These are phyloP conservation scores for Phytophthora constricta DNA, from an alignment of 352 stramenopile species.

Conservation along the genomic window DNA sequence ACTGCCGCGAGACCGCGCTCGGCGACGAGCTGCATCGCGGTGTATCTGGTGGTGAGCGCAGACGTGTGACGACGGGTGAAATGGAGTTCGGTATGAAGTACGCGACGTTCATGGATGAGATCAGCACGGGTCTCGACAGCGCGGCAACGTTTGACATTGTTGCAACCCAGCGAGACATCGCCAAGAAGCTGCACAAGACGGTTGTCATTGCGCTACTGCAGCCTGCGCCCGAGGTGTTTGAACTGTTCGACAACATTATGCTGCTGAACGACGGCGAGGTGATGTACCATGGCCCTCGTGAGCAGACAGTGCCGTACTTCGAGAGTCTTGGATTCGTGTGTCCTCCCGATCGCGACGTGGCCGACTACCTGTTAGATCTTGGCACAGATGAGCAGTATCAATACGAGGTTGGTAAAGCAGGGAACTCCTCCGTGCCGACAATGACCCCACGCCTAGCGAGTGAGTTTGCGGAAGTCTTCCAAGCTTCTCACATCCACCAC, in stretches of 20 bases:
- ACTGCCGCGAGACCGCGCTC: conserved; percentile 33
- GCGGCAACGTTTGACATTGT: conserved; percentile 90
- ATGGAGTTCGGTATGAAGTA: conserved; percentile 50
- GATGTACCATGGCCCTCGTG: conserved; percentile 49
- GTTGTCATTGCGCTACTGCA: conserved; percentile 79
- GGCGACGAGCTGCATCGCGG: conserved; percentile 42
- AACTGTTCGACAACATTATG: conserved; percentile 89
- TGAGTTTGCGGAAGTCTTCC: conserved; percentile 20
- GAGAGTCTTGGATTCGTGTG: conserved; percentile 54
- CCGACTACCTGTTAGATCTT: conserved; percentile 51
- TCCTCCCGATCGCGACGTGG: conserved; percentile 31
- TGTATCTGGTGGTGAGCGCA: conserved; percentile 67
- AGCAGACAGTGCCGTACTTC: conserved; percentile 45
- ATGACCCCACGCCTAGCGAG: conserved; percentile 18
- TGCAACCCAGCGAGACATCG: conserved; percentile 40
- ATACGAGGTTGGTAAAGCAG: conserved; percentile 27
- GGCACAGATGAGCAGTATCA: conserved; percentile 34
- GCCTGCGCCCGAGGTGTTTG: conserved; percentile 90
- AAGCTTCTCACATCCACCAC: conserved; percentile 33
- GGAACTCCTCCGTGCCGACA: not conserved
- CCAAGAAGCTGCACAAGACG: conserved; percentile 48
- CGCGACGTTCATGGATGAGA: conserved; percentile 85
- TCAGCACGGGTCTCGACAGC: conserved; percentile 90
- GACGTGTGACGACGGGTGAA: conserved; percentile 51
- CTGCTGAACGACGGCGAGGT: conserved; percentile 59